A percentile compares a stretch with the other conserved stretches of the same genome.
Evolutionary conservation across 2,329 filamentous ascomycete species (phyloP).

Genomic region (Paraconiothyrium brasiliense): DNA sequence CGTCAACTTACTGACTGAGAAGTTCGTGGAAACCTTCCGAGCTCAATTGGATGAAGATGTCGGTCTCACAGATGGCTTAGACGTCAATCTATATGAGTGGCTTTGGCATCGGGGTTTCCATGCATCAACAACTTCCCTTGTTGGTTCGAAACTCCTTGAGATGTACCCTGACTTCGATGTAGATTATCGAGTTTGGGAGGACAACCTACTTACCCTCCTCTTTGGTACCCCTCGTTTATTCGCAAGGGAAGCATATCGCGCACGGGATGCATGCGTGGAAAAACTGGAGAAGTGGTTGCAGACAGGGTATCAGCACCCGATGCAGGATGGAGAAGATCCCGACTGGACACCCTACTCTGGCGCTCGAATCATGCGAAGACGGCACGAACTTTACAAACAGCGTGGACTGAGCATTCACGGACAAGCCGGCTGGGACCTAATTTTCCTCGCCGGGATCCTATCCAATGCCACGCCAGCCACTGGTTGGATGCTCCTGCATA

Average conservation of each 20-base stretch:
- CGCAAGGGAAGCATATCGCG: conserved; percentile 3
- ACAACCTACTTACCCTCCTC: background rate
- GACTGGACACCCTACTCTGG: conserved; percentile 3
- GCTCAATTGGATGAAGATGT: background rate
- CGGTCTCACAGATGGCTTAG: background rate
- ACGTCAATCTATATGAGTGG: conserved; percentile 6
- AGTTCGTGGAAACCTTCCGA: conserved; percentile 4
- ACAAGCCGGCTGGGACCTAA: conserved; percentile 8
- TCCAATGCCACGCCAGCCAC: conserved; percentile 1
- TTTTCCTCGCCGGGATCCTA: conserved; percentile 4
- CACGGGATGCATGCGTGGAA: conserved; percentile 7
- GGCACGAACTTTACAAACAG: conserved; percentile 2
- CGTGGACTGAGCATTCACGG: background rate
- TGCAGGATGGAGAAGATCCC: background rate
- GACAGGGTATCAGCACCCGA: background rate
- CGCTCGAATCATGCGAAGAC: conserved; percentile 4
- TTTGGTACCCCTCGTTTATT: conserved; percentile 7
- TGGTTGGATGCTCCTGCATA: conserved; percentile 5
- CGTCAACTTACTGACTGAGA: background rate
- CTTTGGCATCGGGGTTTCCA: conserved; percentile 1
- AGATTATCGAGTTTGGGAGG: conserved; percentile 4
- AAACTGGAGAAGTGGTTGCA: conserved; percentile 3
- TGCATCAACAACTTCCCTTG: conserved; percentile 1
- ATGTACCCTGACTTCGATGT: conserved; percentile 8
- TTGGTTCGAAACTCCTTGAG: background rate